Evolutionary conservation across 768 basidiomycete genomes (phyloP), one percentile per base, ranked within the genome.

Genomic region (Lactarius hatsudake): DNA sequence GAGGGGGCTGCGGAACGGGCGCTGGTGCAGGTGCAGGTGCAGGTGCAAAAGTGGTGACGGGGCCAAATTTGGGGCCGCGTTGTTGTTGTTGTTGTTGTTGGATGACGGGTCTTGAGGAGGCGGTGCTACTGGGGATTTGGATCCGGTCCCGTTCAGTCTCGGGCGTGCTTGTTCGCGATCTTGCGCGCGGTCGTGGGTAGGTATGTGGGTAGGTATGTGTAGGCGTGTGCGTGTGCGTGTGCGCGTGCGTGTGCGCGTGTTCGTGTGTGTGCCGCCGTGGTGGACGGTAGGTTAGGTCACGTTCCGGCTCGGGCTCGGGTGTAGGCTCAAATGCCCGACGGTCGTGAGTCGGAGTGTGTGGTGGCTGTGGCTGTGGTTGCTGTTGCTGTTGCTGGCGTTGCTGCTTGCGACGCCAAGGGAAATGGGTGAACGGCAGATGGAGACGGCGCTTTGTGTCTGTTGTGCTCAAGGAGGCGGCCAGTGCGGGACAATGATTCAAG

Each of bases 391-490:
- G 54, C n/a, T 60, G 58, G 20, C 36, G 40, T n/a, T n/a, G 55
- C 60, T 61, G n/a, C n/a, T n/a, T 56, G 53, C 67, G 59, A 36
- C 59, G 53, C 58, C 67, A 28, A 32, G 66, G 51, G 26, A 54
- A 38, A 54, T n/a, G 32, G 15, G 32, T 36, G 18, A 43, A 43
- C 18, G 38, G 26, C 20, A 64, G 38, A 8, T 62, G 62, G 2
- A 38, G 45, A 55, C 38, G 62, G 56, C 30, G 61, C 40, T 63
- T 59, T 42, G 61, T 26, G 2, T 62, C 38, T 1, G 66, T 32
- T 7, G 66, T 32, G 48, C n/a, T 63, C 23, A 51, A 30, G 30
- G 48, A 20, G 58, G 56, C 26, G 58, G 61, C 61, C 61, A 63
- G 61, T 53, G 61, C 61, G 57, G 18, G 30, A 34, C 32, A 30